Evolutionary conservation across 257 asterid genomes (phyloP).

Genomic region (Lithospermum erythrorhizon): DNA sequence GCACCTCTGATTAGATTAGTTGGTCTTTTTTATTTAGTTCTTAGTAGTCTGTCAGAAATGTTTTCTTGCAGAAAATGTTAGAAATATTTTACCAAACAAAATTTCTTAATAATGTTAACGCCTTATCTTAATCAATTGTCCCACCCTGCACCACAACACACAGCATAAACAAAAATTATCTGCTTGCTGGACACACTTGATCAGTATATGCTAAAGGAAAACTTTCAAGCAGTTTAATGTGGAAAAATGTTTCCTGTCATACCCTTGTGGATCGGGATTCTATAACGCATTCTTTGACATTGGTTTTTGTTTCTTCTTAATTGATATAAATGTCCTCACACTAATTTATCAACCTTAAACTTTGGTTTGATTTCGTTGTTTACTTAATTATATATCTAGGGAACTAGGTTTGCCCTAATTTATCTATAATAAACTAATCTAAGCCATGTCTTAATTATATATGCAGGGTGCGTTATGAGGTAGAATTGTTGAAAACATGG

Average conservation of each 20-base stretch:
- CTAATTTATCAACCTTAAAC: background rate
- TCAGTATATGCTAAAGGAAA: no score
- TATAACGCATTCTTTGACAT: background rate
- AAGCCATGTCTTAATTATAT: background rate
- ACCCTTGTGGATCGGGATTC: background rate
- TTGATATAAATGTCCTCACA: background rate
- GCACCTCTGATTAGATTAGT: background rate
- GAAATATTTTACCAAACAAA: no score
- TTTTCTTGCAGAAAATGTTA: no score
- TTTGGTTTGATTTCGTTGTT: background rate
- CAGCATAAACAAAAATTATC: no score
- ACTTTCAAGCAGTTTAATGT: no score
- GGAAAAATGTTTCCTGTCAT: background rate
- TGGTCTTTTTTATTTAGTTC: no score
- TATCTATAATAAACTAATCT: no score
- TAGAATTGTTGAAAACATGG: constrained; percentile 52
- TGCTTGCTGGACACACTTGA: no score
- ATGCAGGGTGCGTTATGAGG: constrained; percentile 36
- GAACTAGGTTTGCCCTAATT: background rate
- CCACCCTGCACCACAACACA: no score
- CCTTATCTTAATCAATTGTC: no score
- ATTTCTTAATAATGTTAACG: no score
- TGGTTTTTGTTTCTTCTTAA: background rate
- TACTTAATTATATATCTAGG: background rate
- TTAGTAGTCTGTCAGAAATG: no score